Evolutionary conservation across 208 protist species (phyloP), one percentile per base, ranked within the genome.

Genomic region (Kentomonas sorsogonicus): DNA sequence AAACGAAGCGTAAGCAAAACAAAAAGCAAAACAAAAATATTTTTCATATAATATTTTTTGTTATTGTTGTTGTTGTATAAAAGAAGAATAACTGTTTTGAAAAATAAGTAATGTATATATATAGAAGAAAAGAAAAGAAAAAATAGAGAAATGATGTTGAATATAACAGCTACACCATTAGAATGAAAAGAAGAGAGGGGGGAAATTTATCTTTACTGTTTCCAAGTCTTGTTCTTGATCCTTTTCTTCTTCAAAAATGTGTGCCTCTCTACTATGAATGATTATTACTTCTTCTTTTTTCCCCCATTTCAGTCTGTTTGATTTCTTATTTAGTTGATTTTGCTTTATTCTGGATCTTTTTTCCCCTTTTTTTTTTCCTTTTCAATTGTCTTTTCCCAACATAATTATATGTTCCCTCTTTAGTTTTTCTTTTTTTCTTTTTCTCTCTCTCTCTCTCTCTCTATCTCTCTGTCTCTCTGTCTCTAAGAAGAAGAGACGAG

Each of bases 21-120:
- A 55, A 55, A 55, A 51, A 5, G 34, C 30, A 34, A 51, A 16
- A 20, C 15, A 33, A 22, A 11, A 3, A 26, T 27, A 27, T 55
- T 43, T 34, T 52, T 52, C 29, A 18, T 52, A 6, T 20, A 33
- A 2, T 36, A 26, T 25, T 44, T 41, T 62, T 33, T 56, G 51
- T 50, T 33, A 31, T 15, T 25, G 3, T 52, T 11, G 45, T 22
- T 31, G 13, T 46, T 30, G 18, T 15, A 27, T 3, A 41, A 18
- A n/a, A 36, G 2, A 18, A 6, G 48, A 46, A 4, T 6, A 46
- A n/a, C 11, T 38, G 7, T 5, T 38, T 38, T 11, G 9, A 22
- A 46, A 25, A 46, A 25, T 22, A 25, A 46, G 6, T 22, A 46
- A 4, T 46, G 9, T n/a, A 34, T 11, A 29, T 53, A 53, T 16